A percentile compares a stretch with the other conserved stretches of the same genome.
These are phyloP conservation scores for Chlorociboria aeruginascens DNA, from an alignment of 495 filamentous ascomycete genomes.

Conservation along the genomic window DNA sequence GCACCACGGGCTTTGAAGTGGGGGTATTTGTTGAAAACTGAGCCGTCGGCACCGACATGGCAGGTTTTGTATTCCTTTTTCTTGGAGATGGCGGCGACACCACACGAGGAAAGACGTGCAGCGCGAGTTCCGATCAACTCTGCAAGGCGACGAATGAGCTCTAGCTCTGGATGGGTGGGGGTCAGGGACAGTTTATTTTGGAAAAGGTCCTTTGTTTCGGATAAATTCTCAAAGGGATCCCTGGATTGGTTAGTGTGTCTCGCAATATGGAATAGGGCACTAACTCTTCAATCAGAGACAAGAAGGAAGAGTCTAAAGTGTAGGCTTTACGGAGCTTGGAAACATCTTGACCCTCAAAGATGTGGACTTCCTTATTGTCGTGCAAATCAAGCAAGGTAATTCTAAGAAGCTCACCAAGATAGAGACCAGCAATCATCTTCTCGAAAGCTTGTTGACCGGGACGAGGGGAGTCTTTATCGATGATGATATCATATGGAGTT, in stretches of 20 bases:
- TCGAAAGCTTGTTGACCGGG: conserved; percentile 95
- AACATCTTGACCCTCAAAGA: conserved; percentile 79
- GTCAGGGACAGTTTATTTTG: conserved; percentile 56
- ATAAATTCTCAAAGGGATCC: conserved; percentile 88
- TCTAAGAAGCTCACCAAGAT: conserved; percentile 91
- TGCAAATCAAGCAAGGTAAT: conserved; percentile 78
- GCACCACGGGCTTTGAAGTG: conserved; percentile 91
- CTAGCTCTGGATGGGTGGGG: conserved; percentile 61
- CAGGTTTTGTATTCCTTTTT: conserved; percentile 83
- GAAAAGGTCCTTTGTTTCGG: conserved; percentile 74
- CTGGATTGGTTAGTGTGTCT: conserved; percentile 22
- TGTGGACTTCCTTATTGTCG: conserved; percentile 58
- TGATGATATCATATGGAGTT: conserved; percentile 71
- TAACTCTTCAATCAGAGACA: conserved; percentile 87
- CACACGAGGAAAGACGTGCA: conserved; percentile 84
- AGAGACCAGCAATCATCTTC: conserved; percentile 96
- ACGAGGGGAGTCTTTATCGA: conserved; percentile 87
- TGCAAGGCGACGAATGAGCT: conserved; percentile 74
- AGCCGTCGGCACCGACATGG: conserved; percentile 92
- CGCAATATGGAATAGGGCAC: not conserved
- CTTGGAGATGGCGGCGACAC: conserved; percentile 87
- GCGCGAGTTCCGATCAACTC: conserved; percentile 92
- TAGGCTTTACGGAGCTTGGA: conserved; percentile 69
- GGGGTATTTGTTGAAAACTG: conserved; percentile 96
- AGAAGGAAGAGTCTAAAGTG: conserved; percentile 81